Base-by-base conservation (phyloP, 257 asterid genomes). In the Jacaranda copaia region DNA sequence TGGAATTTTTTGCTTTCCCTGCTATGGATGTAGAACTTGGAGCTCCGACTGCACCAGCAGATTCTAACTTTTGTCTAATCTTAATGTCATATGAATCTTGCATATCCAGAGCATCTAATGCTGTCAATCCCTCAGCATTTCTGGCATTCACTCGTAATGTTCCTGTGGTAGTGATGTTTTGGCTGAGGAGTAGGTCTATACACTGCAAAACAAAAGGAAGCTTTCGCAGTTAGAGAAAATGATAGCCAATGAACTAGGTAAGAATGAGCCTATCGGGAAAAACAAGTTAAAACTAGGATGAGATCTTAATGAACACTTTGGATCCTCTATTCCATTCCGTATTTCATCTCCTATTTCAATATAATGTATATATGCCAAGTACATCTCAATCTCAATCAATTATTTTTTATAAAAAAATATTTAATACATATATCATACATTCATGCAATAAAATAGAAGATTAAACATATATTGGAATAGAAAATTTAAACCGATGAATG, bases 31-130 rank as follows among this genome's bases (percentile, higher is more conserved):
- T 2, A 20, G 68, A 45, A 40, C 11, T 8, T 20, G 64, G 57
- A 46, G 58, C 36, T 32, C 32, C 16, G 46, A 45, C 16, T 16
- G 81, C 72, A 12, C 67, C 77, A 1, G 20, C 53, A 3, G 12
- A 4, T 19, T 70, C 78, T 11, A 79, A 19, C 38, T 38, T 72
- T 8, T 64, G 61, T n/a, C 72, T 79, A 61, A 45, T 55, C 15
- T 48, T 66, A 5, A 25, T 38, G 48, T 72, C 78, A 49, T 43
- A 63, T 9, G 74, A 62, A 25, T 78, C 76, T 62, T 71, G 49
- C 16, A 79, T 65, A 45, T 79, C 75, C 3, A 73, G 25, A 45
- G 66, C 6, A 13, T 79, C 79, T 6, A 73, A 64, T 7, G 74
- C 46, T 65, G 83, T 72, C 6, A 38, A 56, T 19, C 70, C 75